phyloP scores from a whole-genome alignment of 2,329 filamentous ascomycete genomes.

The Alternaria triticina region DNA sequence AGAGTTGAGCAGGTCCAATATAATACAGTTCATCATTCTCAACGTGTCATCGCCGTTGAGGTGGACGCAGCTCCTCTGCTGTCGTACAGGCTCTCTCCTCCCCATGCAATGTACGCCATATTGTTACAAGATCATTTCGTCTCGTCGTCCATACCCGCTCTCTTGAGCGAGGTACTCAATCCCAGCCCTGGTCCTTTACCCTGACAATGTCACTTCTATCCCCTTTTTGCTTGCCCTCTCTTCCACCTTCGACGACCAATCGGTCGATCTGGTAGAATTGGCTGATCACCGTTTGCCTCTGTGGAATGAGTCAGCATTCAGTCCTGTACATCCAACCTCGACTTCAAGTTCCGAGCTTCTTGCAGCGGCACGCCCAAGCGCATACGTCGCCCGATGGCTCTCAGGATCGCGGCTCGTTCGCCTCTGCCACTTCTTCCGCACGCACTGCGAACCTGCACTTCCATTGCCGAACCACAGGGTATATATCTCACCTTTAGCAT shows the following conservation, averaged over 20 bases:
- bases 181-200: conserved; percentile 69
- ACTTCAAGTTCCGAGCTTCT: not conserved
- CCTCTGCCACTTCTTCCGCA: not conserved
- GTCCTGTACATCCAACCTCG: not conserved
- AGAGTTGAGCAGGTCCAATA: conserved; percentile 4
- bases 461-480: not conserved
- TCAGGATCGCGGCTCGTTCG: not conserved
- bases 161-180: not conserved
- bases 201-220: conserved; percentile 70
- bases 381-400: conserved; percentile 2
- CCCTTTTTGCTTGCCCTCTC: conserved; percentile 76
- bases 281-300: conserved; percentile 95
- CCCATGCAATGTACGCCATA: not conserved
- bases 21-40: conserved; percentile 8
- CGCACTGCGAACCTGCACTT: not conserved
- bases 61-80: not conserved
- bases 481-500: conserved; percentile 75
- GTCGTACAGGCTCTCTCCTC: not conserved
- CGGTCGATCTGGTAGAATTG: conserved; percentile 93
- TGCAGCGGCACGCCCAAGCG: not conserved
- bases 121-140: conserved; percentile 15
- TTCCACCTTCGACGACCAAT: conserved; percentile 88
- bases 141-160: conserved; percentile 2
- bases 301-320: conserved; percentile 49
- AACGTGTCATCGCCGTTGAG: not conserved